Percentiles rank a stretch among this genome's conserved stretches.
Evolutionary conservation across 306 rosid genomes (phyloP).

Genomic region (Pyrus pyrifolia): DNA sequence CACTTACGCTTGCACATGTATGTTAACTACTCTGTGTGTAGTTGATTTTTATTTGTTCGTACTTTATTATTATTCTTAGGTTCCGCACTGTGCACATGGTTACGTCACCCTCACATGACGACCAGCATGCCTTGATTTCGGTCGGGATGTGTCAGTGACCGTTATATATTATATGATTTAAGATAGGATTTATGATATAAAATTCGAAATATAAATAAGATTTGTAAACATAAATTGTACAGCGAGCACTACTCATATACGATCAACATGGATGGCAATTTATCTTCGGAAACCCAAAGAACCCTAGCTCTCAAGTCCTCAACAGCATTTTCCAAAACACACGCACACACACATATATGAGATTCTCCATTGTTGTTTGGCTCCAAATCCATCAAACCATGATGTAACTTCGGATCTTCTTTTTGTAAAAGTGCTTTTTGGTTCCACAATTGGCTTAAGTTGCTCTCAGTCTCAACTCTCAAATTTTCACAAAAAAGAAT

Average conservation of each 20-base stretch:
- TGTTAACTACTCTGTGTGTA: no score
- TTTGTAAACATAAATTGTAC: background rate
- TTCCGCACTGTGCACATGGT: no score
- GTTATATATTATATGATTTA: background rate
- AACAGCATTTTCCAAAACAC: background rate
- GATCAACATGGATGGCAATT: background rate
- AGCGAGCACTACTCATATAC: background rate
- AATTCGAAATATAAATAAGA: background rate
- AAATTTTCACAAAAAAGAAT: background rate
- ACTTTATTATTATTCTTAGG: no score
- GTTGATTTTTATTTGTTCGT: no score
- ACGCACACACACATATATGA: no score
- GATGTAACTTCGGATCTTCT: slow-evolving; percentile 10
- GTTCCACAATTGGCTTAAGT: background rate
- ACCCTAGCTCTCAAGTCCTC: background rate
- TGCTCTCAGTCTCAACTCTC: background rate
- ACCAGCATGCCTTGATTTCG: no score
- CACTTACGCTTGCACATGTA: no score
- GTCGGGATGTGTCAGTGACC: background rate
- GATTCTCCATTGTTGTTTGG: slow-evolving; percentile 14
- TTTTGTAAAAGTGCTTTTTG: background rate
- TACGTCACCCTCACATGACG: no score
- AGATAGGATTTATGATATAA: background rate
- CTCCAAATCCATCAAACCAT: slow-evolving; percentile 24
- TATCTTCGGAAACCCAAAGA: background rate